Percentiles rank a stretch among this genome's conserved stretches.
Evolutionary conservation across 805 yeast species (phyloP).

Genomic region (Cyberlindnera meyerae): DNA sequence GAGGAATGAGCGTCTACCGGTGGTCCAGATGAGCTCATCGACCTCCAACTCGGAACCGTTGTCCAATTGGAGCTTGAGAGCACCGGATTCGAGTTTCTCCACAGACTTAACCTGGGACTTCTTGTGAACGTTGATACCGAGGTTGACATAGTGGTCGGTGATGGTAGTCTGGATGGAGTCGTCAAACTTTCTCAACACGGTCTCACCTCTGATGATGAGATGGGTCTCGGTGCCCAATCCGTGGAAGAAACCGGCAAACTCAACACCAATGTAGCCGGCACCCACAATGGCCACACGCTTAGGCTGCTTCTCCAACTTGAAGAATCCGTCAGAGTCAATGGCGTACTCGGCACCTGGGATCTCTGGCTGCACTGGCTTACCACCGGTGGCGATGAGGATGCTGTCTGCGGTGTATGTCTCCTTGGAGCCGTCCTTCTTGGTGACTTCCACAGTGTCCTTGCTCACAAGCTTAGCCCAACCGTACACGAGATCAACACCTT

Average conservation of each 20-base stretch:
- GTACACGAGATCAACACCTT: slow-evolving; percentile 79
- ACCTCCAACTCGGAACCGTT: slow-evolving; percentile 46
- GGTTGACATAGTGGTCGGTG: slow-evolving; percentile 73
- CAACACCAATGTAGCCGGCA: slow-evolving; percentile 97
- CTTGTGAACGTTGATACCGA: slow-evolving; percentile 81
- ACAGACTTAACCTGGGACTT: slow-evolving; percentile 45
- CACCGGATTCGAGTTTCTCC: slow-evolving; percentile 44
- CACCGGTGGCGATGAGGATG: slow-evolving; percentile 90
- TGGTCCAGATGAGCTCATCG: slow-evolving; percentile 86
- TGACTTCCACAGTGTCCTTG: slow-evolving; percentile 75
- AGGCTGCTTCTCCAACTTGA: slow-evolving; percentile 76
- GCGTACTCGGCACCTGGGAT: slow-evolving; percentile 84
- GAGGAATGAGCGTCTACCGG: slow-evolving; percentile 79
- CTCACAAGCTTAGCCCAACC: slow-evolving; percentile 81
- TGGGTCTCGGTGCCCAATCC: slow-evolving; percentile 85
- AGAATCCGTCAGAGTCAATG: slow-evolving; percentile 87
- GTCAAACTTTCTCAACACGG: slow-evolving; percentile 86
- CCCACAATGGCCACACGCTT: slow-evolving; percentile 92
- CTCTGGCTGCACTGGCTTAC: slow-evolving; percentile 67
- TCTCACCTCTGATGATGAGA: slow-evolving; percentile 84
- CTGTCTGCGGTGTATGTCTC: slow-evolving; percentile 73
- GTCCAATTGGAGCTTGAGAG: slow-evolving; percentile 43
- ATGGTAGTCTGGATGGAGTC: slow-evolving; percentile 70
- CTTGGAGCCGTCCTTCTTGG: slow-evolving; percentile 52
- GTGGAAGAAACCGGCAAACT: slow-evolving; percentile 90